Base-by-base conservation (phyloP, 768 basidiomycete genomes). In the Tricholoma furcatifolium region DNA sequence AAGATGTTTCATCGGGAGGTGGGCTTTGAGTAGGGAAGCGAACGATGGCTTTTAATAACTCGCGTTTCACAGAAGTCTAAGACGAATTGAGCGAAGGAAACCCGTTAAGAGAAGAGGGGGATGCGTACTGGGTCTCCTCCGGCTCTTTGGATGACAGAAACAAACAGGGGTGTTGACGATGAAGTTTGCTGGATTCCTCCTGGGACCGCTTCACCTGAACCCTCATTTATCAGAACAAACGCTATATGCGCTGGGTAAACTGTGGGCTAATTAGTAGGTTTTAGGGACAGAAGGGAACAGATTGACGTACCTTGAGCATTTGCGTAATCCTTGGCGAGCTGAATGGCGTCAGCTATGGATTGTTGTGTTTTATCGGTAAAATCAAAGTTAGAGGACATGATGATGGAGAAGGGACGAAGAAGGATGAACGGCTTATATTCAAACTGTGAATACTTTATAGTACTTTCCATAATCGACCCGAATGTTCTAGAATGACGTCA, bases 221-320 rank as follows among this genome's bases (percentile, higher is more conserved):
- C 74, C 59, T 93, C 91, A 52, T 91, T 88, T 55, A 96, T 77
- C 38, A 98, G 79, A 3, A 82, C 86, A 36, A 83, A 86, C 0
- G 87, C 91, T 11, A 98, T 67, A 68, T 98, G 96, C 0, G 80
- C 84, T 21, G 96, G 95, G 41, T 87, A 74, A 6, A 93, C 93
- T 90, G 60, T 14, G 54, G 47, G 43, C 47, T 17, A 54, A 57
- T 50, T 48, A 56, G 41, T 32, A 44, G 36, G 3, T 50, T 57
- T 18, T 61, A 54, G 18, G 23, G 48, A 2, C 11, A n/a, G 2
- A 54, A 24, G 23, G 23, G 8, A 18, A 23, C 6, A 4, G 41
- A 20, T 21, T 27, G n/a, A 10, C 70, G 60, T 68, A 87, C 90
- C 81, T 79, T 93, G 88, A 0, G 84, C 85, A 62, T 93, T 84